Conservation (phyloP, 805 yeast genomes). For the Ogataea henricii region DNA sequence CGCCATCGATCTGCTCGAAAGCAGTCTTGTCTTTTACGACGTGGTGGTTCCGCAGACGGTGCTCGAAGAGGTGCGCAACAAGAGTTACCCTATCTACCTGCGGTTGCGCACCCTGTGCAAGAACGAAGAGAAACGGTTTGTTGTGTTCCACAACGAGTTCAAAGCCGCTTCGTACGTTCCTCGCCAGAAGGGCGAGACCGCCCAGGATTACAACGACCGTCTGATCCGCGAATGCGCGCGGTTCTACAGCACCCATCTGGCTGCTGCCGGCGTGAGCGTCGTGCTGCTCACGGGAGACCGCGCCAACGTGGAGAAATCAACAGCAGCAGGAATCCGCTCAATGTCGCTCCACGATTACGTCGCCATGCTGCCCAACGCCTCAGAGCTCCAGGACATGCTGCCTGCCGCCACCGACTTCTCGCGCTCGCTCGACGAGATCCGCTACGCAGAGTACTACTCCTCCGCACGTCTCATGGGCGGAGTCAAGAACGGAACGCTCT, state of each 20-base stretch:
- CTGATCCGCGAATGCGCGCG: constrained; percentile 75
- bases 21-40: constrained; percentile 73
- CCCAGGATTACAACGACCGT: constrained; percentile 89
- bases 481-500: constrained; percentile 78
- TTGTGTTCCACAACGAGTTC: constrained; percentile 93
- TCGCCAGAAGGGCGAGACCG: constrained; percentile 65
- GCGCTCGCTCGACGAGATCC: constrained; percentile 46
- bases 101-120: constrained; percentile 78
- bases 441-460: constrained; percentile 77
- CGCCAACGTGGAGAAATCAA: constrained; percentile 61
- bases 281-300: constrained; percentile 78
- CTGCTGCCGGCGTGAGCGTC: constrained; percentile 43
- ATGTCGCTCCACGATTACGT: constrained; percentile 70
- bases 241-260: constrained; percentile 74
- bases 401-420: constrained; percentile 54
- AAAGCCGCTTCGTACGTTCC: constrained; percentile 65
- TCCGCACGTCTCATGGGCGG: constrained; percentile 90
- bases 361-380: constrained; percentile 65
- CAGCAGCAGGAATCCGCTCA: constrained; percentile 53
- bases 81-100: constrained; percentile 84
- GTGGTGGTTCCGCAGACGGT: constrained; percentile 95
- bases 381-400: constrained; percentile 75
- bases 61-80: constrained; percentile 86
- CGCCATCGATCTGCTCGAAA: constrained; percentile 89
- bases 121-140: constrained; percentile 76